A percentile compares a stretch with the other conserved stretches of the same genome.
phyloP scores from a whole-genome alignment of 306 rosid genomes.

The Hippophae tibetana region DNA sequence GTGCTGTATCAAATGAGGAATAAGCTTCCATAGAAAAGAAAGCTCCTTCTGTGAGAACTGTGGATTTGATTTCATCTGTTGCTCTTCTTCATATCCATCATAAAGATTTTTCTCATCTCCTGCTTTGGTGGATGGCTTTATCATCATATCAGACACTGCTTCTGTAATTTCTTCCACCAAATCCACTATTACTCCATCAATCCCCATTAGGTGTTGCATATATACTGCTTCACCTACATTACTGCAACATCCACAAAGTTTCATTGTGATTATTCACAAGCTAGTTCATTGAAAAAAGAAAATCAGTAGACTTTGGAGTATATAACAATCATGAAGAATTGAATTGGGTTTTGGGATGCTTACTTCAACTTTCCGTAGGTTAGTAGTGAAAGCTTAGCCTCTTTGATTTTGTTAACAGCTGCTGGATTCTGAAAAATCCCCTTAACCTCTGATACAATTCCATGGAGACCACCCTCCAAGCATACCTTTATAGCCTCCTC shows the following conservation, averaged over 20 bases:
- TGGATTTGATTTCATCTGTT: slow-evolving; percentile 41
- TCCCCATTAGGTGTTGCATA: slow-evolving; percentile 86
- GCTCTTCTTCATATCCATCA: slow-evolving; percentile 28
- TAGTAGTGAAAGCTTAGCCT: slow-evolving; percentile 66
- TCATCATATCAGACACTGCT: slow-evolving; percentile 49
- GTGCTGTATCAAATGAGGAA: slow-evolving; percentile 55
- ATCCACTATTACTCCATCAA: slow-evolving; percentile 88
- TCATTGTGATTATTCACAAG: not conserved
- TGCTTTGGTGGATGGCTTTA: slow-evolving; percentile 29
- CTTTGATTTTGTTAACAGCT: slow-evolving; percentile 56
- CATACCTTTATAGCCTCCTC: slow-evolving; percentile 85
- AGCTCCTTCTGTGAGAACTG: slow-evolving; percentile 68
- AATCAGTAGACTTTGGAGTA: not conserved
- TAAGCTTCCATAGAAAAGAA: slow-evolving; percentile 70
- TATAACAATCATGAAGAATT: too few relatives aligned
- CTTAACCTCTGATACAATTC: slow-evolving; percentile 77
- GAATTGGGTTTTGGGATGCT: slow-evolving; percentile 3
- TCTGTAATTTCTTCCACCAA: slow-evolving; percentile 67
- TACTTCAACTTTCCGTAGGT: slow-evolving; percentile 80
- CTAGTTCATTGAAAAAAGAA: not conserved
- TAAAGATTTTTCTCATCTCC: slow-evolving; percentile 29
- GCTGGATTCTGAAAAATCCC: slow-evolving; percentile 70
- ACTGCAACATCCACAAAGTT: slow-evolving; percentile 26
- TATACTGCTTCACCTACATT: slow-evolving; percentile 85
- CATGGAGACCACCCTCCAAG: slow-evolving; percentile 71